Percentiles rank a stretch among this genome's conserved stretches.
Conservation (phyloP, 306 rosid species). For the Vigna angularis region DNA sequence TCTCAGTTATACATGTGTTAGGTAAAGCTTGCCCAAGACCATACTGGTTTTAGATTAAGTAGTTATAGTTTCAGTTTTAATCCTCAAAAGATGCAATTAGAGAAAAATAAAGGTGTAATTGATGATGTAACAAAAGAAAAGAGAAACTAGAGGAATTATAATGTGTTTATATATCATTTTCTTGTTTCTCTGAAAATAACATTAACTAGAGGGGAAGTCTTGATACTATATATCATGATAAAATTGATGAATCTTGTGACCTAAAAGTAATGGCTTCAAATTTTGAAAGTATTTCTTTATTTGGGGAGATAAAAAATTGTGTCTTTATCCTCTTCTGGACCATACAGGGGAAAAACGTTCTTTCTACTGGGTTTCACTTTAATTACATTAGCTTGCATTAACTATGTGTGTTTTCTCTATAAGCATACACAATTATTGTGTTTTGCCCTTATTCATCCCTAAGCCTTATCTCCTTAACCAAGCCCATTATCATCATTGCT, state of each 20-base stretch:
- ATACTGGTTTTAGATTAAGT: no score
- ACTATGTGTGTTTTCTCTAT: conserved; percentile 33
- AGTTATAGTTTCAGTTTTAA: no score
- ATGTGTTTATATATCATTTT: not conserved
- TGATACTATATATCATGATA: not conserved
- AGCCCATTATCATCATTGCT: conserved; percentile 31
- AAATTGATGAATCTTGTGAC: conserved; percentile 4
- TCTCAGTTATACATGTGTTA: no score
- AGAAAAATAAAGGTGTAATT: not conserved
- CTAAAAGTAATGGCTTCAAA: not conserved
- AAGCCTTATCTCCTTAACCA: conserved; percentile 34
- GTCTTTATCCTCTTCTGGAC: not conserved
- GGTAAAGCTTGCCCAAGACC: not conserved
- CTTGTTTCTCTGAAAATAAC: not conserved
- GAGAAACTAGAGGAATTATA: not conserved
- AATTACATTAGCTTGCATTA: conserved; percentile 29
- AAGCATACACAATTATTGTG: conserved; percentile 55
- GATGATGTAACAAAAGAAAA: no score
- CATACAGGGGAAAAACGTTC: not conserved
- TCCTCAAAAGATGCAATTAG: no score
- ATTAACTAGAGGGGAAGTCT: not conserved
- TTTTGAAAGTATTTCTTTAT: not conserved
- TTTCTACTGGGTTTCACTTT: not conserved
- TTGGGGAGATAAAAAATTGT: not conserved
- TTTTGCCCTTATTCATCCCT: conserved; percentile 42